Percentiles rank a stretch among this genome's conserved stretches.
These are phyloP conservation scores for Fusarium heterosporum DNA, from an alignment of 2,329 filamentous ascomycete genomes.

Conservation along the genomic window DNA sequence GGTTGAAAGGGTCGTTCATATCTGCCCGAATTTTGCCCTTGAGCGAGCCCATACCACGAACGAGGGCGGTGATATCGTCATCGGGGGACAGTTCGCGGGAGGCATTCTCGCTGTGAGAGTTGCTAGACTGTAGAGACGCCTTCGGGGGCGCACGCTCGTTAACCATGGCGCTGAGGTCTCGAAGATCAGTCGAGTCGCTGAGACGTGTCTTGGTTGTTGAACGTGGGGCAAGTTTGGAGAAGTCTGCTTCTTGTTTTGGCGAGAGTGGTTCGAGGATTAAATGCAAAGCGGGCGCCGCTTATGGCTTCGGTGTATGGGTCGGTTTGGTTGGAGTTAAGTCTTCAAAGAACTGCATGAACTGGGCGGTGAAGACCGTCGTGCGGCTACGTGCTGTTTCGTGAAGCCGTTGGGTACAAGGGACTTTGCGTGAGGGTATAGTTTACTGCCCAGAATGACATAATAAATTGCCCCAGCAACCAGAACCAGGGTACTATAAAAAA, in stretches of 20 bases:
- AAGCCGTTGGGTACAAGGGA: conserved; percentile 33
- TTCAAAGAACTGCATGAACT: conserved; percentile 22
- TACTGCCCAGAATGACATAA: conserved; percentile 42
- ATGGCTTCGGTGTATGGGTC: conserved; percentile 2
- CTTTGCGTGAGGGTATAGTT: conserved; percentile 27
- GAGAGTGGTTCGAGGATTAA: conserved; percentile 37
- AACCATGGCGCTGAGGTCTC: conserved; percentile 55
- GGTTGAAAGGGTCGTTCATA: conserved; percentile 25
- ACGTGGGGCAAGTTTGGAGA: conserved; percentile 26
- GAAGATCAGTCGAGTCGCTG: conserved; percentile 27
- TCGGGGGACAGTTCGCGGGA: conserved; percentile 48
- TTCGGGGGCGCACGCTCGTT: conserved; percentile 61
- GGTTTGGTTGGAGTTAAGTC: conserved; percentile 5
- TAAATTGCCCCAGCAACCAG: conserved; percentile 45
- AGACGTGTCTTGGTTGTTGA: conserved; percentile 16
- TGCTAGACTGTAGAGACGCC: conserved; percentile 56
- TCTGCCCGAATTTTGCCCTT: conserved; percentile 41
- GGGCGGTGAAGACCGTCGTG: conserved; percentile 26
- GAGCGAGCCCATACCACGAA: conserved; percentile 48
- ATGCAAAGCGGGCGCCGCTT: conserved; percentile 40
- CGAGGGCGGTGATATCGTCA: conserved; percentile 51
- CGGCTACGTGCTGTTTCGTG: conserved; percentile 30
- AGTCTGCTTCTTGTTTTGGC: conserved; percentile 34
- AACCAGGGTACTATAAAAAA: conserved; percentile 11
- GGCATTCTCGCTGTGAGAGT: conserved; percentile 48